Percentiles rank a stretch among this genome's conserved stretches.
Conservation (phyloP, 495 filamentous ascomycete species). For the Annulohypoxylon nitens region DNA sequence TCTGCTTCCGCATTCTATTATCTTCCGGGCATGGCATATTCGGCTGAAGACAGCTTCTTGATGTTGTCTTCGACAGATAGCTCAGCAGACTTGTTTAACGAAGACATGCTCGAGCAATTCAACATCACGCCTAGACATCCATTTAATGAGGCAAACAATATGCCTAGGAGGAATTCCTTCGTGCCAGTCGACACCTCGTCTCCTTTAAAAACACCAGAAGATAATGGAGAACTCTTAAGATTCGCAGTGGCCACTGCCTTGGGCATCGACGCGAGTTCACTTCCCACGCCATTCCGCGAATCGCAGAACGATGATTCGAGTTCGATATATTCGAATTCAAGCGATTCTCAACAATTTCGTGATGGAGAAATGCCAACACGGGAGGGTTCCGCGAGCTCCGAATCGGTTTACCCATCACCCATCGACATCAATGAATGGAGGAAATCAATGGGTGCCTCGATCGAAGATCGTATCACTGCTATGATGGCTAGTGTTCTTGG, state of each 20-base stretch:
- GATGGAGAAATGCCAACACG: not conserved
- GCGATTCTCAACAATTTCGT: not conserved
- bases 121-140: constrained; percentile 1
- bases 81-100: constrained; percentile 10
- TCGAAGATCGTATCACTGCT: constrained; percentile 50
- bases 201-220: constrained; percentile 6
- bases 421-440: constrained; percentile 29
- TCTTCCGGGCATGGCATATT: constrained; percentile 14
- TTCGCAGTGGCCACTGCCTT: constrained; percentile 47
- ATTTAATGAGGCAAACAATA: not conserved
- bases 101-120: constrained; percentile 2
- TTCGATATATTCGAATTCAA: constrained; percentile 30
- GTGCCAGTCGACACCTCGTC: constrained; percentile 24
- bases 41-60: constrained; percentile 33
- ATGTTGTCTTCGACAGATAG: constrained; percentile 29
- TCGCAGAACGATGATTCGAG: constrained; percentile 16
- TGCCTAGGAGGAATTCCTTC: constrained; percentile 12
- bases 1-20: not conserved
- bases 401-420: constrained; percentile 31
- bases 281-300: constrained; percentile 40
- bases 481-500: constrained; percentile 54
- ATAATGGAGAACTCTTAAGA: constrained; percentile 30
- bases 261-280: constrained; percentile 43
- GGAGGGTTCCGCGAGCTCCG: constrained; percentile 20
- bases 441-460: constrained; percentile 38